Percentiles rank a stretch among this genome's conserved stretches.
These are phyloP conservation scores for Pleurotus cornucopiae DNA, from an alignment of 768 basidiomycete species.

Conservation along the genomic window DNA sequence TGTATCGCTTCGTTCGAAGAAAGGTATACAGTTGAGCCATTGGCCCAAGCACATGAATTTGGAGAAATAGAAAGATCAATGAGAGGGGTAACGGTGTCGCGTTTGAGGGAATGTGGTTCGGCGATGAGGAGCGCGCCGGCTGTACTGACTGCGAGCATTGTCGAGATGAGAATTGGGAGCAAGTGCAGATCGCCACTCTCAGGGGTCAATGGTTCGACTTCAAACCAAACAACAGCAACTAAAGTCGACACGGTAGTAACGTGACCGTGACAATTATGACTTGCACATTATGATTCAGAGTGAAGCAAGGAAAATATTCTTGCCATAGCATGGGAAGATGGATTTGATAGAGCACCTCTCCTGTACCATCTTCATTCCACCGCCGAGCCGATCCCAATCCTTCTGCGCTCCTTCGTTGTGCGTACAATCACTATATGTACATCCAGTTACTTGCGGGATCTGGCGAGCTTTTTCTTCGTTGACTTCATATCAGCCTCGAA, in stretches of 20 bases:
- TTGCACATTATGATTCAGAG: not conserved
- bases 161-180: not conserved
- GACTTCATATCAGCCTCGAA: conserved; percentile 46
- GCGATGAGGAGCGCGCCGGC: conserved; percentile 42
- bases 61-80: conserved; percentile 26
- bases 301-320: no score
- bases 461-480: conserved; percentile 31
- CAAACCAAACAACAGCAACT: not conserved
- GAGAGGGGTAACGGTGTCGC: conserved; percentile 33
- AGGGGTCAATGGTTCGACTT: not conserved
- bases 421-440: not conserved
- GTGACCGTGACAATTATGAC: not conserved
- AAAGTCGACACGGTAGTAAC: not conserved
- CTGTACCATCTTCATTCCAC: no score
- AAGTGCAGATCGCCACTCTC: not conserved
- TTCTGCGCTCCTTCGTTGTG: not conserved
- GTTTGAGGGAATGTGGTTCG: conserved; percentile 45
- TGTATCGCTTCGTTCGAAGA: conserved; percentile 43
- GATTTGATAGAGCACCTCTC: no score
- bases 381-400: no score
- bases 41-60: conserved; percentile 48
- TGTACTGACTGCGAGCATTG: conserved; percentile 60
- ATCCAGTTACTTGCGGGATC: not conserved
- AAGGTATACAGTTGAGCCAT: conserved; percentile 53
- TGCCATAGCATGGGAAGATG: no score